Conservation (phyloP, 129 eudicot genomes). For the Apium graveolens region DNA sequence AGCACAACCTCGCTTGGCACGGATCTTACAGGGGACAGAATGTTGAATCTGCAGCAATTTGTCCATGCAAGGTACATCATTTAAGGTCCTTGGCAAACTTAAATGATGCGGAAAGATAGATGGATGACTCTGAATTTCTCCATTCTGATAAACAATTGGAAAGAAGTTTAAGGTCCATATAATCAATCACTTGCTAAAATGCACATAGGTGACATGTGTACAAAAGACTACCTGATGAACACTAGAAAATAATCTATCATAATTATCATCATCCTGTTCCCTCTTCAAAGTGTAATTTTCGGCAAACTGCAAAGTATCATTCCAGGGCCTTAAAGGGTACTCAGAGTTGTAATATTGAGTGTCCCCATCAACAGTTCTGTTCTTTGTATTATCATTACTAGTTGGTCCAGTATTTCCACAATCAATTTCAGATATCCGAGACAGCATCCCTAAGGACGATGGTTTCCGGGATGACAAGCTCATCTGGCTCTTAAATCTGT, state of each 20-base stretch:
- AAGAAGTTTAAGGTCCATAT: neutral
- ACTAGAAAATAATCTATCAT: slow-evolving; percentile 17
- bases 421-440: slow-evolving; percentile 59
- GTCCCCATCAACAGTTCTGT: slow-evolving; percentile 16
- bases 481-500: slow-evolving; percentile 37
- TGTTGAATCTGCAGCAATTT: slow-evolving; percentile 68
- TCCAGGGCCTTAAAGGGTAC: slow-evolving; percentile 63
- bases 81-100: slow-evolving; percentile 76
- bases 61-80: slow-evolving; percentile 56
- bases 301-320: slow-evolving; percentile 37
- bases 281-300: slow-evolving; percentile 51
- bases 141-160: slow-evolving; percentile 23
- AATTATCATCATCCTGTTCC: slow-evolving; percentile 27
- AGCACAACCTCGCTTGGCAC: slow-evolving; percentile 97
- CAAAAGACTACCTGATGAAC: slow-evolving; percentile 39
- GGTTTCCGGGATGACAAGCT: slow-evolving; percentile 31
- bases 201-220: neutral
- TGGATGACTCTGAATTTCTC: slow-evolving; percentile 32
- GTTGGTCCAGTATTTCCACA: slow-evolving; percentile 26
- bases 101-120: slow-evolving; percentile 63
- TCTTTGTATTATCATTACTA: slow-evolving; percentile 26
- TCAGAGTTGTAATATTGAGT: slow-evolving; percentile 31
- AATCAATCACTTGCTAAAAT: neutral
- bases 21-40: slow-evolving; percentile 76
- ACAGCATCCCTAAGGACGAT: slow-evolving; percentile 40